Percentiles rank a stretch among this genome's conserved stretches.
phyloP scores from a whole-genome alignment of 768 basidiomycete species.

The Trametes coccinea region DNA sequence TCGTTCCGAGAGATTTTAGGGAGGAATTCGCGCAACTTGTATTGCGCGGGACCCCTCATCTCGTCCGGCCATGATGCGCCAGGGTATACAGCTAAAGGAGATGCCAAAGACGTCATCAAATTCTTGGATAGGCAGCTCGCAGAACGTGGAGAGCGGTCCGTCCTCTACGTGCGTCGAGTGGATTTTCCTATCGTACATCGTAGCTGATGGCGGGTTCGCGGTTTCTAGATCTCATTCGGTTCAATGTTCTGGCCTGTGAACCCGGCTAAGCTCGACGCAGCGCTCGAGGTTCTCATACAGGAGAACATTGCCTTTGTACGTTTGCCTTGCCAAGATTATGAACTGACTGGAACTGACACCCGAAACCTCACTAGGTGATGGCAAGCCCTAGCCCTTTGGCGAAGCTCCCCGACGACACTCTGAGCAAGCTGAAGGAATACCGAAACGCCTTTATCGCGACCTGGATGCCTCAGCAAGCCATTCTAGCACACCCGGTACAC shows the following conservation, averaged over 20 bases:
- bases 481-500: neutral
- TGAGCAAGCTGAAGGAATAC: neutral
- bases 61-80: neutral
- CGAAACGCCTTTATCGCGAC: neutral
- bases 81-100: neutral
- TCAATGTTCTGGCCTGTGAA: neutral
- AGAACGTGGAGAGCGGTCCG: neutral
- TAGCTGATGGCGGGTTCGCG: neutral
- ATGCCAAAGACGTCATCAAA: neutral
- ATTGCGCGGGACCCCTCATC: neutral
- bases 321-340: neutral
- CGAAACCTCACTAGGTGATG: neutral
- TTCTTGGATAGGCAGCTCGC: neutral
- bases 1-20: neutral
- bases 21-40: neutral
- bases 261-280: neutral
- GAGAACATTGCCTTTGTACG: neutral
- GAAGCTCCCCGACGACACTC: neutral
- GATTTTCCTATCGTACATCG: no score
- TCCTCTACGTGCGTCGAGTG: neutral
- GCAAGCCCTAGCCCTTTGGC: neutral
- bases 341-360: neutral
- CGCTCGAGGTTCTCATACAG: neutral
- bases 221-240: neutral
- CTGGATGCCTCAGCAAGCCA: neutral